Percentiles rank a stretch among this genome's conserved stretches.
Conservation (phyloP, 495 filamentous ascomycete genomes). For the Mycothermus thermophilus region DNA sequence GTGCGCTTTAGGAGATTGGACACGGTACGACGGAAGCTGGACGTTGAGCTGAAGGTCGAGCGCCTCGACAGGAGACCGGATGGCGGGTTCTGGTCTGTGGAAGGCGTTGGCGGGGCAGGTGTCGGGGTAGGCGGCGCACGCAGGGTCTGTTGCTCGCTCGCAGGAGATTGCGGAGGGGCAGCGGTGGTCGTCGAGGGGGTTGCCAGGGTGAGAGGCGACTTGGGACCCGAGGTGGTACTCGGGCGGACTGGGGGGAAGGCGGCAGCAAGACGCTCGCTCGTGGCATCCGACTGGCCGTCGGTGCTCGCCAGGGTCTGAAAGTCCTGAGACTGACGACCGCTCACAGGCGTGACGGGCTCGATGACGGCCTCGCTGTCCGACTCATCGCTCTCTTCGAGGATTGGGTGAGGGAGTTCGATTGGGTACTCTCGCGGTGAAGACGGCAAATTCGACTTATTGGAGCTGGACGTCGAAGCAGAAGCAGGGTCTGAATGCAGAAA, state of each 20-base stretch:
- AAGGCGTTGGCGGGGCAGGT: conserved; percentile 9
- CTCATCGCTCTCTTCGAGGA: conserved; percentile 36
- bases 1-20: conserved; percentile 21
- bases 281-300: conserved; percentile 21
- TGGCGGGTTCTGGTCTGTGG: conserved; percentile 13
- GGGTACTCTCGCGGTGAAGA: conserved; percentile 28
- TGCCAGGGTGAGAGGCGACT: conserved; percentile 18
- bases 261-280: conserved; percentile 21
- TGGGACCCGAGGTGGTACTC: conserved; percentile 9
- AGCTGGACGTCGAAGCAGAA: neutral
- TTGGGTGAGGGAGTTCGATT: conserved; percentile 28
- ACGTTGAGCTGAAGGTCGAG: conserved; percentile 23
- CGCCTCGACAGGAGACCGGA: conserved; percentile 19
- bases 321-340: conserved; percentile 36
- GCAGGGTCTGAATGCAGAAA: conserved; percentile 9
- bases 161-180: conserved; percentile 6
- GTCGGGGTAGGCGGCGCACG: conserved; percentile 6
- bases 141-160: conserved; percentile 4
- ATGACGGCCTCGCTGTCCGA: conserved; percentile 33
- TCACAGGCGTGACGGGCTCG: conserved; percentile 36
- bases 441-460: conserved; percentile 13
- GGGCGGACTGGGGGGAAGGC: conserved; percentile 14
- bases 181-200: conserved; percentile 10
- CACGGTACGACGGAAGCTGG: conserved; percentile 25
- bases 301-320: conserved; percentile 30